Evolutionary conservation across 768 basidiomycete species (phyloP), one percentile per base, ranked within the genome.

Genomic region (Hemileccinum impolitum): DNA sequence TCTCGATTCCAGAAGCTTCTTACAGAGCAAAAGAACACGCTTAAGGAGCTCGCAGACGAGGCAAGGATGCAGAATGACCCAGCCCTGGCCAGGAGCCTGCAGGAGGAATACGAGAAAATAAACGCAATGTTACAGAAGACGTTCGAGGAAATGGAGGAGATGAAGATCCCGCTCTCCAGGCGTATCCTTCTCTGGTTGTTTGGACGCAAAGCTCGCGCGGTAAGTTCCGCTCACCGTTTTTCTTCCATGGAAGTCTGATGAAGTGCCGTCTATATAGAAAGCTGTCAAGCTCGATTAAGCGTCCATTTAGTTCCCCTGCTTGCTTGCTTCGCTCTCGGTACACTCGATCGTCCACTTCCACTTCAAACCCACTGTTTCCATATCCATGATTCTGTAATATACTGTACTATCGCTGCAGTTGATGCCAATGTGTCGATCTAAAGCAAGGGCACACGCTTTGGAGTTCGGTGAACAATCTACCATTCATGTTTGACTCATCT

Each of bases 1-100:
- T 57, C 44, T 40, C 57, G 48, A 5, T 34, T 46, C n/a, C 60
- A 63, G 42, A 19, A 39, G 10, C 51, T 60, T 14, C 61, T 61
- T 2, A 3, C 8, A 2, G 60, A 60, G 3, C 57, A 63, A 38
- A 61, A 10, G 23, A 53, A 12, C 28, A 39, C 32, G 5, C 43
- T 60, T 0, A 50, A 59, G 32, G 50, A 45, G 15, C 59, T 60
- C 9, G 52, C 60, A 13, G 50, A 62, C 5, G 50, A 58, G 17
- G 59, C 60, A 19, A 62, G 26, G 26, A 1, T 21, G 23, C 34
- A 48, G 17, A 48, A 52, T n/a, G 28, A 62, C 39, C 54, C 54
- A 3, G 21, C 5, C 14, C 30, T 60, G 17, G 54, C 54, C 0
- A 31, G 9, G 42, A 50, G 45, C 31, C 25, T 63, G 13, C 51